phyloP scores from a whole-genome alignment of 2,329 filamentous ascomycete genomes.

The Westerdykella ornata region DNA sequence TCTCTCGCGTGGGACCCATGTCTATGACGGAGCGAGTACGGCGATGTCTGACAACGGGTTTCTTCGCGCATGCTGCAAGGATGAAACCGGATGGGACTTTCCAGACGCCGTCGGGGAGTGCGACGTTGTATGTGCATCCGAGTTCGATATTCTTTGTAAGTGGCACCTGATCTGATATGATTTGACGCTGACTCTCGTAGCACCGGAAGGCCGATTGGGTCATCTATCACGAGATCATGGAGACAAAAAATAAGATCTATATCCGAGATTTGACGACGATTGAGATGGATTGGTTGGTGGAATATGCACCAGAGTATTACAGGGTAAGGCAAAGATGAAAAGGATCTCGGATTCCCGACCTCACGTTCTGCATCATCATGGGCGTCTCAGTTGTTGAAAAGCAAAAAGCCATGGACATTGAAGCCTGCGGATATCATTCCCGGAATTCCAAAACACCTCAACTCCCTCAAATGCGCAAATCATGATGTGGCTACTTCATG shows the following conservation, averaged over 20 bases:
- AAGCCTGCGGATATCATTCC: background rate
- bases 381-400: too few relatives aligned
- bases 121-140: conserved; percentile 78
- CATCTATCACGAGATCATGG: conserved; percentile 87
- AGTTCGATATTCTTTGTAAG: conserved; percentile 80
- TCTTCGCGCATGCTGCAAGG: conserved; percentile 85
- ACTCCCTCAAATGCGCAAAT: background rate
- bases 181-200: conserved; percentile 24
- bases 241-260: conserved; percentile 80
- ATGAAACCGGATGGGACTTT: conserved; percentile 94
- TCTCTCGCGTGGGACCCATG: conserved; percentile 37
- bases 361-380: too few relatives aligned
- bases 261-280: conserved; percentile 91
- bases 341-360: background rate
- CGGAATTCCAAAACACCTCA: background rate
- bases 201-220: conserved; percentile 96
- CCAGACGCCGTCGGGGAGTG: conserved; percentile 72
- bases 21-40: conserved; percentile 66
- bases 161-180: conserved; percentile 10
- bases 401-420: too few relatives aligned
- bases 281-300: conserved; percentile 83
- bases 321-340: conserved; percentile 22
- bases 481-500: conserved; percentile 37
- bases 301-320: conserved; percentile 71
- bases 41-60: conserved; percentile 79